Percentiles rank a stretch among this genome's conserved stretches.
These are phyloP conservation scores for Xylariales sp. DNA, from an alignment of 2,329 filamentous ascomycete genomes.

Conservation along the genomic window DNA sequence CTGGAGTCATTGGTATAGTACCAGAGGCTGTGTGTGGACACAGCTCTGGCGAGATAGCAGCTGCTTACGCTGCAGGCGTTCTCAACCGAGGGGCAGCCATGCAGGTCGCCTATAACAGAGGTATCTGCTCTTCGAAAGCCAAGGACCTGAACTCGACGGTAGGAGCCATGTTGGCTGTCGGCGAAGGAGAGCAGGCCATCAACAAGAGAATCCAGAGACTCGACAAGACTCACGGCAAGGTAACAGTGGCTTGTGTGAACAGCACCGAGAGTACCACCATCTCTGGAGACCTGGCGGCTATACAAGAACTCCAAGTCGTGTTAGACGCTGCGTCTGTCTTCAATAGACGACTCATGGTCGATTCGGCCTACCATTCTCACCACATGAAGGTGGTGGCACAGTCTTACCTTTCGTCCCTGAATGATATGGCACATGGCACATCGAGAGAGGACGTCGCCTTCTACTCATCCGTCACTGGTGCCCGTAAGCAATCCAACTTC, in stretches of 20 bases:
- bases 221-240: neutral
- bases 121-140: neutral
- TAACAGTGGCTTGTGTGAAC: constrained; percentile 6
- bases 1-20: constrained; percentile 2
- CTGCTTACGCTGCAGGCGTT: constrained; percentile 9
- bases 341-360: constrained; percentile 11
- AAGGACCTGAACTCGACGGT: neutral
- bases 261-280: constrained; percentile 6
- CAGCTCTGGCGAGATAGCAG: constrained; percentile 12
- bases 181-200: neutral
- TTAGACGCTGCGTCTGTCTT: constrained; percentile 1
- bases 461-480: constrained; percentile 4
- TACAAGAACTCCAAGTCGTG: neutral
- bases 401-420: constrained; percentile 1
- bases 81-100: constrained; percentile 2
- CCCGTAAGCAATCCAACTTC: neutral
- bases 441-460: neutral
- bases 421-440: neutral
- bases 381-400: constrained; percentile 8
- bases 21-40: constrained; percentile 7
- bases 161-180: constrained; percentile 2
- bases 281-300: neutral
- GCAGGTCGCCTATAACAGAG: neutral
- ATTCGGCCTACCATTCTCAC: constrained; percentile 14
- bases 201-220: neutral